phyloP scores from a whole-genome alignment of 2,329 filamentous ascomycete species.

The Pleurostoma richardsiae region DNA sequence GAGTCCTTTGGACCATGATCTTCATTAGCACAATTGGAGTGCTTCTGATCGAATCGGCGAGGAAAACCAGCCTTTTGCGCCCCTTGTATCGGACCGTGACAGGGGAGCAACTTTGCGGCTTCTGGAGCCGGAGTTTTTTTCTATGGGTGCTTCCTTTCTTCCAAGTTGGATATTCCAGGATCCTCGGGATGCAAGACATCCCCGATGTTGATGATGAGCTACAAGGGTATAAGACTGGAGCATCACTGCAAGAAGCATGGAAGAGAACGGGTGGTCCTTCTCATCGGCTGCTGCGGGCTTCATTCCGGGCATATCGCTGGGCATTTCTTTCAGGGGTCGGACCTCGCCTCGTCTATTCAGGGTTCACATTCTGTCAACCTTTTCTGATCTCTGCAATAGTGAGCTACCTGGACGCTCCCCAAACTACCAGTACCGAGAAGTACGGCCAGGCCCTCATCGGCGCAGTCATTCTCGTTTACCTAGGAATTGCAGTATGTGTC shows the following conservation, averaged over 20 bases:
- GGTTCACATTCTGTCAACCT: slow-evolving; percentile 38
- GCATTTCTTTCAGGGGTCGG: slow-evolving; percentile 24
- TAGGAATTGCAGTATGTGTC: slow-evolving; percentile 31
- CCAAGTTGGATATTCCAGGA: slow-evolving; percentile 9
- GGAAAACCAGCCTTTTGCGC: slow-evolving; percentile 17
- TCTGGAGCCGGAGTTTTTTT: slow-evolving; percentile 17
- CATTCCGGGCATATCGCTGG: slow-evolving; percentile 20
- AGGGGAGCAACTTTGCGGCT: slow-evolving; percentile 13
- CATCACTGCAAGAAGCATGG: slow-evolving; percentile 8
- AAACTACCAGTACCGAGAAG: slow-evolving; percentile 17
- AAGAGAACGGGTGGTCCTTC: slow-evolving; percentile 9
- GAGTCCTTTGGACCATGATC: background rate
- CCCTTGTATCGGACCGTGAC: slow-evolving; percentile 9
- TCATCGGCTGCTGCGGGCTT: slow-evolving; percentile 16
- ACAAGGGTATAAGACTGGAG: slow-evolving; percentile 6
- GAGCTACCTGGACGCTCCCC: slow-evolving; percentile 20
- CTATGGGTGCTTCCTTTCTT: slow-evolving; percentile 18
- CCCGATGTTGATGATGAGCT: slow-evolving; percentile 14
- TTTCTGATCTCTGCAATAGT: slow-evolving; percentile 30
- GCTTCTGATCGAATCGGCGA: slow-evolving; percentile 22
- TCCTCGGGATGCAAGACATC: slow-evolving; percentile 15
- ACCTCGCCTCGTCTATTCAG: slow-evolving; percentile 30
- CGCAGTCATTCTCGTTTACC: slow-evolving; percentile 32
- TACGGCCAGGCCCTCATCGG: slow-evolving; percentile 30
- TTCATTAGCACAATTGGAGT: slow-evolving; percentile 10